Conservation (phyloP, 139 green algal genomes). For the Ettlia oleoabundans region DNA sequence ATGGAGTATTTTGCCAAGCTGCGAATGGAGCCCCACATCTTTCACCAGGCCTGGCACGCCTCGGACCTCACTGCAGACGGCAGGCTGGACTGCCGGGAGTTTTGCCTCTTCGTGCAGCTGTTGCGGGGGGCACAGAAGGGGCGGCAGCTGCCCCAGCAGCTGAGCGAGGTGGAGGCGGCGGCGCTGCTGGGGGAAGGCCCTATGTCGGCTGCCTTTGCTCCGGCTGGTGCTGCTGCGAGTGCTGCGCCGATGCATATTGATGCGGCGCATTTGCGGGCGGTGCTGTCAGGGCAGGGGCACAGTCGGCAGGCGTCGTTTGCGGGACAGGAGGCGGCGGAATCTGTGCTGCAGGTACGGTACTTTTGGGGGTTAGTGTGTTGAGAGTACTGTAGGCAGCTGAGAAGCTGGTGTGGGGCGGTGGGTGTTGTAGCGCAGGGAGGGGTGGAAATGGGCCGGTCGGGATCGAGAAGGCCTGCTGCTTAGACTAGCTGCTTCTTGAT, state of each 20-base stretch:
- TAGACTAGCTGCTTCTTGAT: too few relatives aligned
- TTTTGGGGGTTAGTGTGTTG: too few relatives aligned
- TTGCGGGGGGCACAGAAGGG: constrained; percentile 31
- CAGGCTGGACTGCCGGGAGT: constrained; percentile 26
- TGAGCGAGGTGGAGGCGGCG: constrained; percentile 7
- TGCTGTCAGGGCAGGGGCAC: constrained; percentile 7
- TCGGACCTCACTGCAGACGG: constrained; percentile 7
- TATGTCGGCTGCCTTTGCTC: background rate
- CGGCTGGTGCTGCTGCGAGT: background rate
- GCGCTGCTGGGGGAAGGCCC: constrained; percentile 24
- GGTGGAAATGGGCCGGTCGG: too few relatives aligned
- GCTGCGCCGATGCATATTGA: constrained; percentile 22
- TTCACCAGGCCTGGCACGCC: constrained; percentile 4
- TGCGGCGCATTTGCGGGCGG: constrained; percentile 4
- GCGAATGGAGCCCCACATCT: constrained; percentile 19
- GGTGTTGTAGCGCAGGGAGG: too few relatives aligned
- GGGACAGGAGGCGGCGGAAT: background rate
- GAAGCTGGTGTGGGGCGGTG: too few relatives aligned
- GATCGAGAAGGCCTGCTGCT: too few relatives aligned
- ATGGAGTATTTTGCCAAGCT: constrained; percentile 38
- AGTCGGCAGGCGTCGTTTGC: constrained; percentile 4
- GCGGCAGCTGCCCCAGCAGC: background rate
- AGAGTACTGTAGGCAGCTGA: too few relatives aligned
- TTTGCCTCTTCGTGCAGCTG: constrained; percentile 47
- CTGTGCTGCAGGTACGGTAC: constrained; percentile 28